These are phyloP conservation scores for Deakozyma indianensis DNA, from an alignment of 805 yeast species.

Conservation along the genomic window DNA sequence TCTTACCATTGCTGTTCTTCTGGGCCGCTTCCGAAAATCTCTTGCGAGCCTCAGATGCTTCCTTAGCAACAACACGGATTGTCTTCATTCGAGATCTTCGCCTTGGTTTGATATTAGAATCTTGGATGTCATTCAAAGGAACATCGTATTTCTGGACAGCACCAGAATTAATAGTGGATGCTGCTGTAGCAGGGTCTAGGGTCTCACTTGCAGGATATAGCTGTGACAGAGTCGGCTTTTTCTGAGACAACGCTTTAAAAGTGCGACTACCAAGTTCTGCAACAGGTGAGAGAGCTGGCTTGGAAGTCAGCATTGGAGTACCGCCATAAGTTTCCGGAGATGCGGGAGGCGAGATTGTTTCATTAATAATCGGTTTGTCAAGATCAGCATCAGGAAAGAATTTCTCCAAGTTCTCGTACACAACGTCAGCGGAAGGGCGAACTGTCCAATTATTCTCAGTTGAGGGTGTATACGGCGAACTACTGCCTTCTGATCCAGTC, in stretches of 20 bases:
- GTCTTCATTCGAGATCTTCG: slow-evolving; percentile 56
- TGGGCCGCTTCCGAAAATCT: slow-evolving; percentile 13
- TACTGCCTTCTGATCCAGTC: background rate
- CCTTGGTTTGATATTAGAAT: background rate
- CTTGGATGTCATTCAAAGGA: background rate
- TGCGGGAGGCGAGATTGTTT: slow-evolving; percentile 24
- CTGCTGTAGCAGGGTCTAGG: background rate
- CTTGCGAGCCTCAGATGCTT: slow-evolving; percentile 52
- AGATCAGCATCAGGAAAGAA: slow-evolving; percentile 88
- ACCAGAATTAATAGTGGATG: background rate
- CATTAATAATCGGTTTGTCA: slow-evolving; percentile 80
- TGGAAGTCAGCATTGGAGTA: background rate
- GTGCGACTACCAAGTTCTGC: slow-evolving; percentile 1
- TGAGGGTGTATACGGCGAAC: background rate
- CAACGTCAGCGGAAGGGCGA: slow-evolving; percentile 90
- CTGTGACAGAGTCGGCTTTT: background rate
- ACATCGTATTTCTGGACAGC: background rate
- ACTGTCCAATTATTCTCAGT: slow-evolving; percentile 39
- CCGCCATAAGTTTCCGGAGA: slow-evolving; percentile 1
- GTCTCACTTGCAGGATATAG: background rate
- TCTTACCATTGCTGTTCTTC: slow-evolving; percentile 4
- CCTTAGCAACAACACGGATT: slow-evolving; percentile 84
- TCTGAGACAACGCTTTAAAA: background rate
- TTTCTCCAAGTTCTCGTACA: slow-evolving; percentile 79
- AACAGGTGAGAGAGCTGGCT: slow-evolving; percentile 4